Evolutionary conservation across 495 filamentous ascomycete species (phyloP), one percentile per base, ranked within the genome.

Genomic region (Neurospora africana): DNA sequence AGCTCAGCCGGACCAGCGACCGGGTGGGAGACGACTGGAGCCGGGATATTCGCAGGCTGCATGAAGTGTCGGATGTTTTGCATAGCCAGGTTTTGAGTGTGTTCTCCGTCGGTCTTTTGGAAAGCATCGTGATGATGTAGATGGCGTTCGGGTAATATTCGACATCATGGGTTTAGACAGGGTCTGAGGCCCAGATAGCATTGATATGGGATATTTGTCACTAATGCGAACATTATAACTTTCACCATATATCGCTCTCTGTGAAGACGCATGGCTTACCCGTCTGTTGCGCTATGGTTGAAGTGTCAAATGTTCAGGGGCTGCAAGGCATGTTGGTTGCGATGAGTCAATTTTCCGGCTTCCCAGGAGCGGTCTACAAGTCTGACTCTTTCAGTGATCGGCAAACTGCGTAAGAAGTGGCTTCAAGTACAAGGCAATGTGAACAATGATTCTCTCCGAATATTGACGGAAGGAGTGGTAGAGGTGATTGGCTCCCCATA

Each of bases 11-110:
- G 70, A 69, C 30, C 37, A 67, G 69, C 44, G 36, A 36, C 69
- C 33, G 4, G 69, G 69, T 27, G 35, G 38, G 69, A 74, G 71
- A n/a, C 72, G 76, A 35, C 2, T 70, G 72, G 70, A 65, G 68
- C 40, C 71, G 69, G 76, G 76, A 33, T 77, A 79, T 70, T 78
- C 75, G n/a, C n/a, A 58, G 4, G 74, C 70, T 8, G 76, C 70
- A 70, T 79, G 67, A 77, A 7, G 53, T 19, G 33, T 11, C 61
- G 23, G 47, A 27, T 35, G 21, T 67, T 30, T 73, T 15, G 43
- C 17, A 43, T 35, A 43, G 40, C n/a, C 43, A 37, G 30, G 27
- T 68, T 61, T 68, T 27, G 47, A 65, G 68, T 70, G 15, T 37
- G 17, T 27, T 70, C n/a, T 23, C 37, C 30, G 37, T n/a, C 38